Conservation (phyloP, 345 rosid genomes). For the Rhodamnia rubescens region DNA sequence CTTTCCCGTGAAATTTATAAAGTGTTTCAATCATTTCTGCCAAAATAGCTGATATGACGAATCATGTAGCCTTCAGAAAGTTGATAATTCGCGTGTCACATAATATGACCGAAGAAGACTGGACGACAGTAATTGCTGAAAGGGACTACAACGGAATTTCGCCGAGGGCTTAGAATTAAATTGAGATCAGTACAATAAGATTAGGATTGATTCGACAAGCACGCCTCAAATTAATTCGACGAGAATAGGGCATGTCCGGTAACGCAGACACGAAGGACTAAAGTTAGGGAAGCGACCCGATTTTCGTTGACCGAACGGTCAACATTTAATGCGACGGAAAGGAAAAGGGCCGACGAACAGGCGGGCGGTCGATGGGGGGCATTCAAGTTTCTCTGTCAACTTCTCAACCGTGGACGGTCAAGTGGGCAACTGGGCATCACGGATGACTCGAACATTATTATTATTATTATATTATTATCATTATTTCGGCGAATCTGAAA, state of each 20-base stretch:
- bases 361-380: neutral
- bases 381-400: neutral
- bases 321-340: neutral
- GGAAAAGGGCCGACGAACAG: neutral
- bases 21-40: accelerated
- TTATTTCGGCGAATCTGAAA: neutral
- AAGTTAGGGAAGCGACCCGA: neutral
- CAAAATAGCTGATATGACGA: neutral
- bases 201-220: too few species aligned
- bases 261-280: accelerated
- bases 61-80: neutral
- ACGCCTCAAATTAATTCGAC: neutral
- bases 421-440: neutral
- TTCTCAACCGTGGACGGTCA: neutral
- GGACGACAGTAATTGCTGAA: too few species aligned
- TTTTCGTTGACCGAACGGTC: neutral
- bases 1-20: neutral
- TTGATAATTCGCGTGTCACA: accelerated
- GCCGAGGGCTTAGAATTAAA: neutral
- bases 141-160: accelerated
- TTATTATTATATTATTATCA: too few species aligned
- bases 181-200: neutral
- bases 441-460: neutral
- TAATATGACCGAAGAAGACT: too few species aligned
- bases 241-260: neutral